These are phyloP conservation scores for Funneliformis geosporum DNA, from an alignment of 192 early-diverging fungal species.

Conservation along the genomic window DNA sequence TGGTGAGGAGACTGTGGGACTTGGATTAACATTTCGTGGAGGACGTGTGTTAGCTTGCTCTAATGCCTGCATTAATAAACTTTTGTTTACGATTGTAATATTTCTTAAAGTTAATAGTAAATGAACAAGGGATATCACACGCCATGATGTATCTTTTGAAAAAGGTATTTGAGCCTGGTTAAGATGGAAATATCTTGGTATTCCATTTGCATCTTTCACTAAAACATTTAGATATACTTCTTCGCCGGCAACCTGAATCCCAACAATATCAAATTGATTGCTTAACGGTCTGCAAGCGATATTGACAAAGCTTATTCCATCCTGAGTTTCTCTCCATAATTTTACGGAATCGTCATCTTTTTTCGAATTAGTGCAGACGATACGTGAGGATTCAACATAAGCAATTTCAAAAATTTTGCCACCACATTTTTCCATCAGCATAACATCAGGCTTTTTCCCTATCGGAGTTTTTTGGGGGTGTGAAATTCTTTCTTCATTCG, in stretches of 20 bases:
- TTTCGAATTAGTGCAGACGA: not conserved
- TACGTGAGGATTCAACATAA: not conserved
- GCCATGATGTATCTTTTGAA: not conserved
- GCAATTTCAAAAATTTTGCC: not conserved
- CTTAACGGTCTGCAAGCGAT: not conserved
- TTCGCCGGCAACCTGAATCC: not conserved
- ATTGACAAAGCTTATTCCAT: not conserved
- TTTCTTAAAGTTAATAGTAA: constrained; percentile 20
- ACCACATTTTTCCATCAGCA: not conserved
- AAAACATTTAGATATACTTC: not conserved
- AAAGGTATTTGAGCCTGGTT: not conserved
- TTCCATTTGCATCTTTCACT: not conserved
- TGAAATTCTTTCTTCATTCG: constrained; percentile 12
- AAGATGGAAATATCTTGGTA: not conserved
- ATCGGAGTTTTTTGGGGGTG: too few species aligned
- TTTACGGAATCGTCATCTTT: not conserved
- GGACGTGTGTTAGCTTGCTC: not conserved
- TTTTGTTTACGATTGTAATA: constrained; percentile 16
- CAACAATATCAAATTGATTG: not conserved
- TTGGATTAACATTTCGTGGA: not conserved
- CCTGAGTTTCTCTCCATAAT: not conserved
- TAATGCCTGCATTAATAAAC: constrained; percentile 6
- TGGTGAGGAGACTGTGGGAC: not conserved
- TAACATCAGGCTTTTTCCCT: constrained; percentile 25
- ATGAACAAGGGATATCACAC: not conserved